These are phyloP conservation scores for Malassezia vespertilionis DNA, from an alignment of 1,284 basidiomycete genomes.

Conservation along the genomic window DNA sequence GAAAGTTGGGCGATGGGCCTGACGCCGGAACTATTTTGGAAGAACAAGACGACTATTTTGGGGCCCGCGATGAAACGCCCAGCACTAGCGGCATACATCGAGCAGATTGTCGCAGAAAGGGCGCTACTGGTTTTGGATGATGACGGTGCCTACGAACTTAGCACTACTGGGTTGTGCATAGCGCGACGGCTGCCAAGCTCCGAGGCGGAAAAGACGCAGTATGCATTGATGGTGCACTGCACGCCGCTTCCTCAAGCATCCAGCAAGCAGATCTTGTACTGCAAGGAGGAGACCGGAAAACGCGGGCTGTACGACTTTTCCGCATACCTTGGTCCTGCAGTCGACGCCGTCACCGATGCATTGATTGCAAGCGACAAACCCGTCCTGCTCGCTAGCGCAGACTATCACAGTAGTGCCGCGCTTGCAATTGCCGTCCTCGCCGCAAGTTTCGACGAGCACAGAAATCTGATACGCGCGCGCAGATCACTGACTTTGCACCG, in stretches of 20 bases:
- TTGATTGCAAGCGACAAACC: background rate
- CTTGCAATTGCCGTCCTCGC: constrained; percentile 22
- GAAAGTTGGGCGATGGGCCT: constrained; percentile 73
- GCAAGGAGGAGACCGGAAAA: constrained; percentile 13
- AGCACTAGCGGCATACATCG: constrained; percentile 53
- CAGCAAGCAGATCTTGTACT: background rate
- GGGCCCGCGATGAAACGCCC: constrained; percentile 47
- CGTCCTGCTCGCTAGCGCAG: constrained; percentile 20
- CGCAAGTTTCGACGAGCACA: constrained; percentile 38
- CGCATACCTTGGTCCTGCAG: constrained; percentile 15
- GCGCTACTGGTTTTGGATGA: no score
- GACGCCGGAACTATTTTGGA: constrained; percentile 65
- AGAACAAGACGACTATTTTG: constrained; percentile 54
- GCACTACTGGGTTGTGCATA: no score
- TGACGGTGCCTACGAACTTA: no score
- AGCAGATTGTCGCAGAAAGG: constrained; percentile 49
- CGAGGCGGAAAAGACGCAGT: no score
- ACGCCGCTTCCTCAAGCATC: background rate
- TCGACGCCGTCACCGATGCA: constrained; percentile 15
- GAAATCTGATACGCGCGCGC: constrained; percentile 12
- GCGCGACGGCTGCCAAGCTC: no score
- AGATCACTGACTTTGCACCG: constrained; percentile 5
- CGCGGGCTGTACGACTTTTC: constrained; percentile 23
- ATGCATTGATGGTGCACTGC: constrained; percentile 5
- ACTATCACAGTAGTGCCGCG: constrained; percentile 21